phyloP scores from a whole-genome alignment of 352 stramenopile species.

The Detonula confervacea region DNA sequence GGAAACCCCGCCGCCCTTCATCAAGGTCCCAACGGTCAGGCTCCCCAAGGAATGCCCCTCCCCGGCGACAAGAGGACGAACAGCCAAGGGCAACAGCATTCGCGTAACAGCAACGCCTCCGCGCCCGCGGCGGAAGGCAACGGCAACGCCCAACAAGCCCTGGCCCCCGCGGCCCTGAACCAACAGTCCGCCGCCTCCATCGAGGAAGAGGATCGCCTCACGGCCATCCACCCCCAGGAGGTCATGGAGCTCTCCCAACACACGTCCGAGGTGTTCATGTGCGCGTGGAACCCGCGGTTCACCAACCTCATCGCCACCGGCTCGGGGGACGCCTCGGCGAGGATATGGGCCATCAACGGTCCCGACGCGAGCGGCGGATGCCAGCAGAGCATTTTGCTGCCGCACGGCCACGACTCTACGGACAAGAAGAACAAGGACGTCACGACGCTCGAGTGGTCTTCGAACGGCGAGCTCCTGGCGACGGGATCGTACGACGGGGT shows the following conservation, averaged over 20 bases:
- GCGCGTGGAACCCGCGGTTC: conserved; percentile 94
- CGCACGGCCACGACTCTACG: conserved; percentile 79
- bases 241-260: conserved; percentile 82
- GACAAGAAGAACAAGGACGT: conserved; percentile 97
- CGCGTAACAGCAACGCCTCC: not conserved
- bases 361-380: conserved; percentile 65
- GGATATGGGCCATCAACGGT: conserved; percentile 92
- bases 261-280: conserved; percentile 93
- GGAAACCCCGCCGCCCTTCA: too few species aligned
- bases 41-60: conserved; percentile 15
- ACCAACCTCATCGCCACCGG: conserved; percentile 94
- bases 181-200: conserved; percentile 14
- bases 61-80: conserved; percentile 22
- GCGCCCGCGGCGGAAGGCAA: too few species aligned
- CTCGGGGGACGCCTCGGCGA: conserved; percentile 93
- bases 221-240: conserved; percentile 44
- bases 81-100: conserved; percentile 7
- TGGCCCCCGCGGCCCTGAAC: too few species aligned
- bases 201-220: conserved; percentile 50
- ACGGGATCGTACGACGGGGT: conserved; percentile 95
- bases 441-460: conserved; percentile 97
- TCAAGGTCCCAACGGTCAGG: too few species aligned
- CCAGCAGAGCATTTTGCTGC: conserved; percentile 78
- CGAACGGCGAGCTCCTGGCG: conserved; percentile 91
- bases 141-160: too few species aligned